A percentile compares a stretch with the other conserved stretches of the same genome.
Evolutionary conservation across 257 asterid genomes (phyloP).

Genomic region (Nicotiana paniculata): DNA sequence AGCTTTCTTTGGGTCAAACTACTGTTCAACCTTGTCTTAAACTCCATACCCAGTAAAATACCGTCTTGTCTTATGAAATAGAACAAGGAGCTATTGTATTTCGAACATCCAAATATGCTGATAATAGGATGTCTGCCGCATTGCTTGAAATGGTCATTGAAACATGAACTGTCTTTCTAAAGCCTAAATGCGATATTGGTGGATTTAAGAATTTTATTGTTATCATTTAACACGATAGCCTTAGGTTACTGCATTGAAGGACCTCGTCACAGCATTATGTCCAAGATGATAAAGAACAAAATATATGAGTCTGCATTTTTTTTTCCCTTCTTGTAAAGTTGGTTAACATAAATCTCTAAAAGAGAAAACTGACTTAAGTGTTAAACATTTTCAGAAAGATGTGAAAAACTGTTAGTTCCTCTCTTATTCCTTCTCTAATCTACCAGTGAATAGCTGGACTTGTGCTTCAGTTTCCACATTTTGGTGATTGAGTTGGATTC

Average conservation of each 20-base stretch:
- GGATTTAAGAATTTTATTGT: neutral
- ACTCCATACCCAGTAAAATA: neutral
- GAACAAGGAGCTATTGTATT: neutral
- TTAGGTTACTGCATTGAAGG: neutral
- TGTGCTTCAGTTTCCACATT: neutral
- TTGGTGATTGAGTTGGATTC: slow-evolving; percentile 6
- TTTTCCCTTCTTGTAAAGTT: neutral
- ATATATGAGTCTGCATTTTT: neutral
- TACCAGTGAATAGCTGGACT: neutral
- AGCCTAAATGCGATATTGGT: neutral
- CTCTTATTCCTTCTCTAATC: neutral
- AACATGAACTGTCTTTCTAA: neutral
- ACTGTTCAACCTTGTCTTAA: neutral
- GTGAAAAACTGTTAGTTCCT: neutral
- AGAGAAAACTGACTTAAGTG: neutral
- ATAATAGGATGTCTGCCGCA: neutral
- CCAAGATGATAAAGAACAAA: neutral
- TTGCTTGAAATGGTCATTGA: neutral
- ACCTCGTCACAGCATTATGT: neutral
- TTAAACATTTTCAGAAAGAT: neutral
- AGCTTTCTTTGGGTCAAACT: neutral
- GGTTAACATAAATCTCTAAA: neutral
- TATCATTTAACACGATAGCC: neutral
- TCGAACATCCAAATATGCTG: neutral
- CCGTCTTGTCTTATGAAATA: neutral